Conservation (phyloP, 257 asterid genomes). For the Verbascum thapsus region DNA sequence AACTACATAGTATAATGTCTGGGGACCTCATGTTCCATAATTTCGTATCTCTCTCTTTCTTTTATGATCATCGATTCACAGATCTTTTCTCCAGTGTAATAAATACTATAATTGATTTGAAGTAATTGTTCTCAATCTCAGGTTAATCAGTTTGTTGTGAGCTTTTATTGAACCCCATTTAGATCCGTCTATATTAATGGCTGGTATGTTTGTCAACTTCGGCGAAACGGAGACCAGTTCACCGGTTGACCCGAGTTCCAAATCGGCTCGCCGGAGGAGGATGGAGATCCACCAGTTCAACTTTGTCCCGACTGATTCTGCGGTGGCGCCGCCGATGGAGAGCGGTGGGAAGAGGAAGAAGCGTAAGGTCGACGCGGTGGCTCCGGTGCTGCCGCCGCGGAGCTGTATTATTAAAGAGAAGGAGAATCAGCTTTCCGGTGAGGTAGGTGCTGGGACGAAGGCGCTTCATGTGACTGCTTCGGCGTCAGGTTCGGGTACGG, state of each 20-base stretch:
- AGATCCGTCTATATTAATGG: slow-evolving; percentile 46
- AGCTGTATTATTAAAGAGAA: slow-evolving; percentile 4
- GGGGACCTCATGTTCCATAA: no score
- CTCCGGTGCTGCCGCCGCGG: slow-evolving; percentile 32
- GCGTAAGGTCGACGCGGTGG: slow-evolving; percentile 37
- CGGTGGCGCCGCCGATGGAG: slow-evolving; percentile 55
- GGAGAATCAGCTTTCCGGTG: slow-evolving; percentile 18
- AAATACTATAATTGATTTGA: no score
- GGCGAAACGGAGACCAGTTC: slow-evolving; percentile 69
- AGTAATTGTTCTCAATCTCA: no score
- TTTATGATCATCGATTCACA: not conserved
- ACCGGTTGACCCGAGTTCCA: slow-evolving; percentile 63
- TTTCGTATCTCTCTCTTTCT: slow-evolving; percentile 24
- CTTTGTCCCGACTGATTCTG: slow-evolving; percentile 54
- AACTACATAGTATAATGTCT: no score
- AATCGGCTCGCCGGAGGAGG: slow-evolving; percentile 63
- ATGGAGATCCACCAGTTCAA: slow-evolving; percentile 79
- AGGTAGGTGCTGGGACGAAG: slow-evolving; percentile 8
- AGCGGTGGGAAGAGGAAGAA: slow-evolving; percentile 42
- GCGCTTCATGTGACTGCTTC: slow-evolving; percentile 20
- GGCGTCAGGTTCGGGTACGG: slow-evolving; percentile 4
- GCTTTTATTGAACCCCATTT: no score
- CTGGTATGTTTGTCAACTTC: slow-evolving; percentile 61
- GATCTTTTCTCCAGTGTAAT: not conserved
- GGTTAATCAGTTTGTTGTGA: no score